Percentiles rank a stretch among this genome's conserved stretches.
Evolutionary conservation across 2,329 filamentous ascomycete species (phyloP).

Genomic region (Lachnum nothofagi): DNA sequence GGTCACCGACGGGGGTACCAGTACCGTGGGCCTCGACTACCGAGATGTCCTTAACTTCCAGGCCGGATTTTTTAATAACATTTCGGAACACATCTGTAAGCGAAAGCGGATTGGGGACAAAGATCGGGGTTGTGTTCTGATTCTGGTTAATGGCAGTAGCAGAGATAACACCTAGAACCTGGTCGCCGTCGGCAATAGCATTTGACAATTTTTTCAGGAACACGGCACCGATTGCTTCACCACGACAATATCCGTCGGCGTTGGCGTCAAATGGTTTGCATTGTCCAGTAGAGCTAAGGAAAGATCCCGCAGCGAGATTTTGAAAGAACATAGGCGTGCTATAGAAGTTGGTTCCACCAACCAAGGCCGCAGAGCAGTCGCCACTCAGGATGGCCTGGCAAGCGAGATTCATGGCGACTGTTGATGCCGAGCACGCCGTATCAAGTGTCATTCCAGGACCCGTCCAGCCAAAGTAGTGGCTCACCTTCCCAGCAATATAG

Average conservation of each 20-base stretch:
- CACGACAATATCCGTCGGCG: not conserved
- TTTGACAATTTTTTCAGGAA: not conserved
- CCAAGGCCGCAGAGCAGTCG: constrained; percentile 32
- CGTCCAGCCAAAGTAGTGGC: constrained; percentile 6
- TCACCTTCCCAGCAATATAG: constrained; percentile 4
- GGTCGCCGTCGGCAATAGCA: not conserved
- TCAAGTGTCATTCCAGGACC: constrained; percentile 64
- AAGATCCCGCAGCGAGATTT: not conserved
- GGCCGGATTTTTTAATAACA: not conserved
- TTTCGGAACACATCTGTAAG: not conserved
- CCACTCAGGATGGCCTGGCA: constrained; percentile 43
- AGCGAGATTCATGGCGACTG: constrained; percentile 50
- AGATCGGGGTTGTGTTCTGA: not conserved
- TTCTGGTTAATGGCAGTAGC: not conserved
- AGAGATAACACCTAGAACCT: not conserved
- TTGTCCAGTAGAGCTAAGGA: not conserved
- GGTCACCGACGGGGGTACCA: constrained; percentile 14
- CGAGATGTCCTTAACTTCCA: not conserved
- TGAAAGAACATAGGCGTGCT: constrained; percentile 10
- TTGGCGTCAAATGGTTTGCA: not conserved
- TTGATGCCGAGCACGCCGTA: constrained; percentile 52
- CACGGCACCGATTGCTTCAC: not conserved
- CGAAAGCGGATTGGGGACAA: not conserved
- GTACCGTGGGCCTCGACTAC: constrained; percentile 16
- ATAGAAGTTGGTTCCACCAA: constrained; percentile 9